Evolutionary conservation across 805 yeast genomes (phyloP).

Genomic region (Candida suzukii): DNA sequence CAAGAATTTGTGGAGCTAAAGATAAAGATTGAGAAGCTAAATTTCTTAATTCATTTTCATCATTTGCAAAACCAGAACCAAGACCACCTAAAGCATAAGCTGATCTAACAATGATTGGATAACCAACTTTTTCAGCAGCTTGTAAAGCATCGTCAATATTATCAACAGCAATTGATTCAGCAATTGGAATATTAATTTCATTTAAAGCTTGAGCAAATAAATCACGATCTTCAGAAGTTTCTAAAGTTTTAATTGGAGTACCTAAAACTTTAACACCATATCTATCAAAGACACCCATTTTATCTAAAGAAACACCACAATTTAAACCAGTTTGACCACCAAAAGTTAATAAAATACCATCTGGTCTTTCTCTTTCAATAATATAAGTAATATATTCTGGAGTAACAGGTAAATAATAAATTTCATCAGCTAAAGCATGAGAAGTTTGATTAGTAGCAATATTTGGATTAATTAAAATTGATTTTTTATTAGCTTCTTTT

Average conservation of each 20-base stretch:
- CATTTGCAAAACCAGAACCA: constrained; percentile 94
- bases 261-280: constrained; percentile 93
- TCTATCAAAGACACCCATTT: constrained; percentile 88
- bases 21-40: constrained; percentile 86
- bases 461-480: constrained; percentile 89
- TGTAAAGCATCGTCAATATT: constrained; percentile 85
- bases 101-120: constrained; percentile 95
- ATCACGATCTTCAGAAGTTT: constrained; percentile 97
- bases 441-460: constrained; percentile 97
- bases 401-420: constrained; percentile 93
- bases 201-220: constrained; percentile 91
- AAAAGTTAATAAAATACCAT: constrained; percentile 90
- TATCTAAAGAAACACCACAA: constrained; percentile 91
- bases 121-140: constrained; percentile 87
- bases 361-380: constrained; percentile 94
- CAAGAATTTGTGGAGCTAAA: constrained; percentile 89
- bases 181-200: constrained; percentile 93
- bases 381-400: constrained; percentile 93
- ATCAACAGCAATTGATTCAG: constrained; percentile 93
- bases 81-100: constrained; percentile 97
- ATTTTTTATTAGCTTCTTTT: constrained; percentile 78
- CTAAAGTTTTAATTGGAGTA: constrained; percentile 93
- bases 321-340: constrained; percentile 98
- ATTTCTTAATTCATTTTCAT: constrained; percentile 75
- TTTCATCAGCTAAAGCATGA: constrained; percentile 90